Percentiles rank a stretch among this genome's conserved stretches.
phyloP scores from a whole-genome alignment of 2,329 filamentous ascomycete genomes.

The Nothophaeocryptopus gaeumannii region DNA sequence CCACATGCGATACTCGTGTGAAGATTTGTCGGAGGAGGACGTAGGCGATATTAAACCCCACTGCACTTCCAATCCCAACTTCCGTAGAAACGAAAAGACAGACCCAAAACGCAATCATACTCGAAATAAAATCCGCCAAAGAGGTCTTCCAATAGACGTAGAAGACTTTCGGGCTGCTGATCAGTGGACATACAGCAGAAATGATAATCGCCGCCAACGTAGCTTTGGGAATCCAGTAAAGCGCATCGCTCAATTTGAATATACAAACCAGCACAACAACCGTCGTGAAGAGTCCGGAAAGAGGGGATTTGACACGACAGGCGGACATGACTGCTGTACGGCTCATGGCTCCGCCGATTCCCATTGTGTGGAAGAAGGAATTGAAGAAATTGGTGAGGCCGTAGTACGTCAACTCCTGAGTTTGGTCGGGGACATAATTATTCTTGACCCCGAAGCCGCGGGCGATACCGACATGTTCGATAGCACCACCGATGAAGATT shows the following conservation, averaged over 20 bases:
- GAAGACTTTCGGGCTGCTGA: conserved; percentile 58
- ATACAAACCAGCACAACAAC: conserved; percentile 61
- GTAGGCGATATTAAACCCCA: conserved; percentile 51
- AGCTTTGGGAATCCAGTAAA: conserved; percentile 68
- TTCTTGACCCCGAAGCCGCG: conserved; percentile 62
- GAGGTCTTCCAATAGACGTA: conserved; percentile 65
- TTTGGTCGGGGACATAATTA: conserved; percentile 61
- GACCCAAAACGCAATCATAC: conserved; percentile 63
- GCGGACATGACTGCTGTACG: conserved; percentile 66
- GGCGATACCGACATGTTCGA: conserved; percentile 64
- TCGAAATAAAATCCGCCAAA: conserved; percentile 61
- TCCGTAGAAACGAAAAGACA: conserved; percentile 61
- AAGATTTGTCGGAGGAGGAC: conserved; percentile 60
- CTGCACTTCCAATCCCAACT: conserved; percentile 57
- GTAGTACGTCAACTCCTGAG: conserved; percentile 64
- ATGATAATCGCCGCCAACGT: conserved; percentile 66
- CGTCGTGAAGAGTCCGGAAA: conserved; percentile 60
- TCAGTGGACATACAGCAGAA: conserved; percentile 61
- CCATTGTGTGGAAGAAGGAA: conserved; percentile 63
- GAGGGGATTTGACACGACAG: conserved; percentile 60
- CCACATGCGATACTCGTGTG: conserved; percentile 38
- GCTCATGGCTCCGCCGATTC: conserved; percentile 65
- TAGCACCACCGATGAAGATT: conserved; percentile 59
- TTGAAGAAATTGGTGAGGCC: conserved; percentile 52
- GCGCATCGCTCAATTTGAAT: conserved; percentile 56